phyloP scores from a whole-genome alignment of 1,139 yeast species.

The Taiozyma sp. region DNA sequence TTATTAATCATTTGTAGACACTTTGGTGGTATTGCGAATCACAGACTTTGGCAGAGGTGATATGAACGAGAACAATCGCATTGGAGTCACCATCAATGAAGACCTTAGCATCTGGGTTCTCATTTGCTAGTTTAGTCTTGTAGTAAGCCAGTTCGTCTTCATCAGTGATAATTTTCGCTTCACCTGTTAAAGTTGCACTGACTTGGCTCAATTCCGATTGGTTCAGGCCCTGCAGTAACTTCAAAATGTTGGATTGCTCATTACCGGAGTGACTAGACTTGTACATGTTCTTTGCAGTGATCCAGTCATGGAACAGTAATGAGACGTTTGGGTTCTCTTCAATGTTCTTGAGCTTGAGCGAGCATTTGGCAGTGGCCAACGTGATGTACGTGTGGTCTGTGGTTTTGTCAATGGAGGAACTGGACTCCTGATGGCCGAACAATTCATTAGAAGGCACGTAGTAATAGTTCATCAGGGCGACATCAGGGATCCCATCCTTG shows the following conservation, averaged over 20 bases:
- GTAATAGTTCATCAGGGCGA: constrained; percentile 84
- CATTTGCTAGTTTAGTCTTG: constrained; percentile 52
- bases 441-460: constrained; percentile 40
- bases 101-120: constrained; percentile 63
- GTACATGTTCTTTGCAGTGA: constrained; percentile 45
- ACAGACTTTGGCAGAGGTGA: constrained; percentile 72
- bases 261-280: constrained; percentile 13
- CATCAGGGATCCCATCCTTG: constrained; percentile 66
- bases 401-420: constrained; percentile 29
- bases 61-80: constrained; percentile 60
- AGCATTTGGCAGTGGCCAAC: constrained; percentile 62
- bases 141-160: constrained; percentile 47
- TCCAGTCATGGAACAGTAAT: constrained; percentile 84
- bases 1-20: constrained; percentile 29
- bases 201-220: constrained; percentile 72
- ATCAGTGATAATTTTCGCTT: constrained; percentile 50
- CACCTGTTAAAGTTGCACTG: constrained; percentile 74
- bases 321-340: constrained; percentile 69
- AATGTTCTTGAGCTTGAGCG: constrained; percentile 70
- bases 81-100: constrained; percentile 62
- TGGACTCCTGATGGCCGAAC: constrained; percentile 27
- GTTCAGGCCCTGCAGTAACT: constrained; percentile 66
- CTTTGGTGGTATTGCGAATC: constrained; percentile 62
- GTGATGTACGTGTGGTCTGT: constrained; percentile 49
- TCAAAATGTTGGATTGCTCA: constrained; percentile 36